Conservation (phyloP, 2,329 filamentous ascomycete species). For the Scopulariopsis brevicaulis region DNA sequence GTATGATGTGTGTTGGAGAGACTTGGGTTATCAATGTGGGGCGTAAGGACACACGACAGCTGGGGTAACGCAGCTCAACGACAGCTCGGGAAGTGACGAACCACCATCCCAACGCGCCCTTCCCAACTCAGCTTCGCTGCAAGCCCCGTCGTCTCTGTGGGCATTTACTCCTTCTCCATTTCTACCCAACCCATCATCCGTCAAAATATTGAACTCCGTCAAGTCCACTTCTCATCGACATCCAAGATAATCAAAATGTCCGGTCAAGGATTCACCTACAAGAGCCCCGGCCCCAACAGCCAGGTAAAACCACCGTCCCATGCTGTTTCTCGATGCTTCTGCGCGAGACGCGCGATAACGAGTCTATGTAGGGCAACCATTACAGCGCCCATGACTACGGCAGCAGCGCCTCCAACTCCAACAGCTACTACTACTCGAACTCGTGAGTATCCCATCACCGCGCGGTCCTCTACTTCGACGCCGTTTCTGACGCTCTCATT, state of each 20-base stretch:
- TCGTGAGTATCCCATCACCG: conserved; percentile 22
- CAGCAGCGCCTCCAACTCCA: conserved; percentile 38
- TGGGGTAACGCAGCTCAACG: too few species aligned
- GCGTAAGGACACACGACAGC: too few species aligned
- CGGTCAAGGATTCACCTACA: conserved; percentile 25
- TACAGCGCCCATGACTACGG: conserved; percentile 57
- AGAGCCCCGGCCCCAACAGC: conserved; percentile 48
- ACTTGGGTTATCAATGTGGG: too few species aligned
- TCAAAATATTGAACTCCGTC: neutral
- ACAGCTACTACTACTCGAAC: conserved; percentile 61
- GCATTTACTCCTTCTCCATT: neutral
- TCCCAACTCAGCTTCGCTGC: too few species aligned
- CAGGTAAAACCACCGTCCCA: conserved; percentile 29
- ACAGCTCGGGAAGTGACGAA: too few species aligned
- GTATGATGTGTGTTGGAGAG: too few species aligned
- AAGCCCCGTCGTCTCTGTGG: too few species aligned
- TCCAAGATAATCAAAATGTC: conserved; percentile 7
- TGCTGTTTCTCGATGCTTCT: too few species aligned
- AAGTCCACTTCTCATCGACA: neutral
- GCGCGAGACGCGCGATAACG: neutral
- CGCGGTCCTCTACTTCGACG: neutral
- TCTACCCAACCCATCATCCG: neutral
- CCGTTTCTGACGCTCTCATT: neutral
- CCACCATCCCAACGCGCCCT: too few species aligned
- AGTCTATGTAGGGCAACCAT: conserved; percentile 47